phyloP scores from a whole-genome alignment of 169 alveolate species.

The Plasmodium sp. region DNA sequence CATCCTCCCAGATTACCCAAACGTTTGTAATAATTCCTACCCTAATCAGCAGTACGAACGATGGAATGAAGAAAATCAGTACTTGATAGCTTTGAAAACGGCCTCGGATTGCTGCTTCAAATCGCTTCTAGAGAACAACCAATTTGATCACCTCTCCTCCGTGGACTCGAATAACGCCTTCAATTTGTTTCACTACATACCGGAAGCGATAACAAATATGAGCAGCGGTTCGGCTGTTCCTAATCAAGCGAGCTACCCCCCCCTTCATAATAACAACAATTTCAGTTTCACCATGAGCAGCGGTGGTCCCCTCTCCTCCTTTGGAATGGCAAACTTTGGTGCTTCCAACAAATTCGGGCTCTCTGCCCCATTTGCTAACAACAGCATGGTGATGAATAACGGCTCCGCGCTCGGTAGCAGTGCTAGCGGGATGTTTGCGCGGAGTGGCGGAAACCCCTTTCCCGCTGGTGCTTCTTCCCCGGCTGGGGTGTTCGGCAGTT shows the following conservation, averaged over 20 bases:
- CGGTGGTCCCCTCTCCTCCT: neutral
- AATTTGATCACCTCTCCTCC: neutral
- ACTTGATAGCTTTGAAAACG: slow-evolving; percentile 41
- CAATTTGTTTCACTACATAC: slow-evolving; percentile 48
- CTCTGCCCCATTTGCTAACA: neutral
- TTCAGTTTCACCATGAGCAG: neutral
- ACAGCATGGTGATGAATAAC: neutral
- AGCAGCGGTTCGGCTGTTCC: neutral
- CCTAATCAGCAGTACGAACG: neutral
- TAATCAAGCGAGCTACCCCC: neutral
- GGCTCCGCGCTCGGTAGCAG: neutral
- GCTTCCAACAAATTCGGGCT: neutral
- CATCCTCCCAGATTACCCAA: neutral
- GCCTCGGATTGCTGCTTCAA: slow-evolving; percentile 53
- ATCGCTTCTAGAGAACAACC: neutral
- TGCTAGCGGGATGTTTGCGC: neutral
- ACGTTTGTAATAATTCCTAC: neutral
- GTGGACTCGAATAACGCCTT: slow-evolving; percentile 11
- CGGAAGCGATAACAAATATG: slow-evolving; percentile 63
- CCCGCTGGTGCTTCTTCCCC: neutral
- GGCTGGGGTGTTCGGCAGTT: neutral
- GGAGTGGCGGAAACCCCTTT: neutral
- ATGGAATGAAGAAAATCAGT: slow-evolving; percentile 37
- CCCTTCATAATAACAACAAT: neutral
- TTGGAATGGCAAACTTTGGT: neutral